A percentile compares a stretch with the other conserved stretches of the same genome.
Conservation (phyloP, 2,329 filamentous ascomycete genomes). For the Capronia americana region DNA sequence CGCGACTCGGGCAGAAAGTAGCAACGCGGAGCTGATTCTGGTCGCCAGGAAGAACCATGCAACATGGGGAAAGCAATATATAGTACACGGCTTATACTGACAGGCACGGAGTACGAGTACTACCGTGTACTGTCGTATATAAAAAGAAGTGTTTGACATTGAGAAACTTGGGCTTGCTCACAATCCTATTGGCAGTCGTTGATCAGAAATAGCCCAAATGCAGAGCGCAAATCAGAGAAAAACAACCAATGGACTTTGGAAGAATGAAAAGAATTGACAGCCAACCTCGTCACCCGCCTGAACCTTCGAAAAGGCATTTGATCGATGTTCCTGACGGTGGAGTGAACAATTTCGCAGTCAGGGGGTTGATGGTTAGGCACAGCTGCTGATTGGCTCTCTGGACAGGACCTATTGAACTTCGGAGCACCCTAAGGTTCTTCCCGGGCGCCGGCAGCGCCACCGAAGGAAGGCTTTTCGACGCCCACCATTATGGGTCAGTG, state of each 20-base stretch:
- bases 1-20: not conserved
- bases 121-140: not conserved
- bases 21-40: not conserved
- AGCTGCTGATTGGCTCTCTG: conserved; percentile 8
- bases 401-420: not conserved
- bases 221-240: not conserved
- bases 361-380: conserved; percentile 1
- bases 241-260: conserved; percentile 3
- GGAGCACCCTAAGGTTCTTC: conserved; percentile 23
- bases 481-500: not conserved
- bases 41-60: not conserved
- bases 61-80: not conserved
- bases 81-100: not conserved
- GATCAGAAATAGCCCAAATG: not conserved
- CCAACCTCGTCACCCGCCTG: conserved; percentile 4
- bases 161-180: not conserved
- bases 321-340: not conserved
- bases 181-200: not conserved
- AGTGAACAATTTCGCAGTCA: conserved; percentile 15
- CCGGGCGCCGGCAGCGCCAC: conserved; percentile 13
- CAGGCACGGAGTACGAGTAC: not conserved
- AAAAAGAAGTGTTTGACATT: not conserved
- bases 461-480: not conserved
- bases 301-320: not conserved
- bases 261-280: not conserved